Conservation (phyloP, 129 eudicot genomes). For the Lonicera japonica region DNA sequence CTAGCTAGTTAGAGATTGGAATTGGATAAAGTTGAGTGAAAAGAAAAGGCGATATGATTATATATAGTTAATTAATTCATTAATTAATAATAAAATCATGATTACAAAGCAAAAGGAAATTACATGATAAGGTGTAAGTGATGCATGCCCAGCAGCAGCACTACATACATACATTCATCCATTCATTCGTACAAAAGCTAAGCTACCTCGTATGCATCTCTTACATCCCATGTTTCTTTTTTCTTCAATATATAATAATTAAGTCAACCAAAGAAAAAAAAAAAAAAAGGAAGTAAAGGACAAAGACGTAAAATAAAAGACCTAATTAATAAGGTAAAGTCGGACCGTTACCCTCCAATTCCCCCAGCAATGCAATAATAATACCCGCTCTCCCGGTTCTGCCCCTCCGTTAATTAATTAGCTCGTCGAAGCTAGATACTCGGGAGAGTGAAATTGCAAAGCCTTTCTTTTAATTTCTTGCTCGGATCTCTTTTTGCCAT, state of each 20-base stretch:
- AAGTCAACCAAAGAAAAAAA: constrained; percentile 9
- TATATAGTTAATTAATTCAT: too few species aligned
- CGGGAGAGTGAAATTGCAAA: constrained; percentile 53
- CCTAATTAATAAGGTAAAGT: constrained; percentile 26
- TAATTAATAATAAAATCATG: not conserved
- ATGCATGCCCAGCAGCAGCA: constrained; percentile 84
- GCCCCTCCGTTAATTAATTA: constrained; percentile 11
- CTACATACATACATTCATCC: constrained; percentile 1
- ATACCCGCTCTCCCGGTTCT: constrained; percentile 45
- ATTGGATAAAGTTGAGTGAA: too few species aligned
- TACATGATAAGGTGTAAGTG: constrained; percentile 74
- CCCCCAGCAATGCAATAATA: constrained; percentile 78
- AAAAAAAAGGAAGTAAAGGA: not conserved
- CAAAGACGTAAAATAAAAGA: constrained; percentile 4
- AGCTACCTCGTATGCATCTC: constrained; percentile 80
- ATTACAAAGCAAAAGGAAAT: constrained; percentile 5
- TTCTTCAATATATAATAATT: not conserved
- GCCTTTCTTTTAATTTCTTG: constrained; percentile 27
- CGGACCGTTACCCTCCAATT: constrained; percentile 99
- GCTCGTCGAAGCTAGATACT: constrained; percentile 23
- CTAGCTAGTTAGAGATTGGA: too few species aligned
- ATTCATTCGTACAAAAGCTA: not conserved
- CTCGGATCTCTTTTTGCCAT: constrained; percentile 15
- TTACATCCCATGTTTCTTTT: constrained; percentile 49
- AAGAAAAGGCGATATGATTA: too few species aligned